Conservation (phyloP, 2,329 filamentous ascomycete species). For the Parascedosporium putredinis region DNA sequence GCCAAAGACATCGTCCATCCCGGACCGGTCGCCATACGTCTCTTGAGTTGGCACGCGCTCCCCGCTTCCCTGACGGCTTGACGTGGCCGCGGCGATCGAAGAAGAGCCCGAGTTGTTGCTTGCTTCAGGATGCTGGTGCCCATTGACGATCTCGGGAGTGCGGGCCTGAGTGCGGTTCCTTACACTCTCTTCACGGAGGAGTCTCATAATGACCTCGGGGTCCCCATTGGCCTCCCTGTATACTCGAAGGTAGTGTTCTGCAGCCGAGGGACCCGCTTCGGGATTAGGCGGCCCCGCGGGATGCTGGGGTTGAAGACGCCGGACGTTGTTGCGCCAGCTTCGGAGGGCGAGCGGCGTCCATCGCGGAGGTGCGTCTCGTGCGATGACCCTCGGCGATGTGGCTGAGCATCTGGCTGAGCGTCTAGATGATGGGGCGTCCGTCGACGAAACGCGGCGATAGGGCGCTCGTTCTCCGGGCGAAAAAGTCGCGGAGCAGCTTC, state of each 20-base stretch:
- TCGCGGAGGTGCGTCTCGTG: background rate
- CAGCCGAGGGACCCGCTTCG: background rate
- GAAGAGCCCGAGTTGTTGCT: background rate
- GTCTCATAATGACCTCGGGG: background rate
- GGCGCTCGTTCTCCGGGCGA: background rate
- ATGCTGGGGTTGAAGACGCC: background rate
- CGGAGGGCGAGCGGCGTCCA: background rate
- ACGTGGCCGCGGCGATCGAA: background rate
- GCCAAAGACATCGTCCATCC: background rate
- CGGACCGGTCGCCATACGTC: background rate
- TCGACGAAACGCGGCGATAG: background rate
- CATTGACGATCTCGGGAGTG: background rate
- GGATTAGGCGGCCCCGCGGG: background rate
- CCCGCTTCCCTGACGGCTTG: background rate
- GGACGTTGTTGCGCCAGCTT: background rate
- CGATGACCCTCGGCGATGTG: too few species aligned
- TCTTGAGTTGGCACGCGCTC: background rate
- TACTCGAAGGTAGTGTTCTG: background rate
- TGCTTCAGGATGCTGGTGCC: background rate
- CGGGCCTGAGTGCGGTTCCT: background rate
- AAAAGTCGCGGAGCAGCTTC: background rate
- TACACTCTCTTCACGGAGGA: background rate
- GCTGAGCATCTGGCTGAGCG: background rate
- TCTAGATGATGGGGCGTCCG: background rate
- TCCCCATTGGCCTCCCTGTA: background rate